phyloP scores from a whole-genome alignment of 495 filamentous ascomycete species.

The Talaromyces proteolyticus region DNA sequence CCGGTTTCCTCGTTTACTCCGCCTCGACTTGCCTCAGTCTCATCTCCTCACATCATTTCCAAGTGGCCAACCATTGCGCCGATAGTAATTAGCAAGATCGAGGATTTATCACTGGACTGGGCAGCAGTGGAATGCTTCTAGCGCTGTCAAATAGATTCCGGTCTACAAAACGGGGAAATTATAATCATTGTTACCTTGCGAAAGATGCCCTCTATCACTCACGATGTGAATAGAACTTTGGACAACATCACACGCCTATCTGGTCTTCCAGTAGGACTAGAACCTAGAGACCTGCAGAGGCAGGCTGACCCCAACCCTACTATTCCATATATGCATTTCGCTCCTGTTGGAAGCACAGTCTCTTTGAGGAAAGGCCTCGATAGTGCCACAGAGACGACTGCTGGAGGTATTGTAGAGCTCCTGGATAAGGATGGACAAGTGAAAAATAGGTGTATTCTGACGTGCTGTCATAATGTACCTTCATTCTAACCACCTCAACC shows the following conservation, averaged over 20 bases:
- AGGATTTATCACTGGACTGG: background rate
- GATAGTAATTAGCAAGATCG: background rate
- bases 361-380: background rate
- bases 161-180: background rate
- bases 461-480: background rate
- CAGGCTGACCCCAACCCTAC: background rate
- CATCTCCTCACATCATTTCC: too few relatives aligned
- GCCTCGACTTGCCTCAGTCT: too few relatives aligned
- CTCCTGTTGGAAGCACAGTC: background rate
- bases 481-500: background rate
- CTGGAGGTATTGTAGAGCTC: background rate
- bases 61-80: background rate
- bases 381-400: background rate
- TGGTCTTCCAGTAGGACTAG: background rate
- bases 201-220: background rate
- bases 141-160: too few relatives aligned
- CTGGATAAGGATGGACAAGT: background rate
- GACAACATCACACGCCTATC: background rate
- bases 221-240: background rate
- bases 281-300: background rate
- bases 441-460: background rate
- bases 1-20: too few relatives aligned
- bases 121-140: constrained; percentile 4
- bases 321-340: background rate
- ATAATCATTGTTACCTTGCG: background rate